Evolutionary conservation across 2,329 filamentous ascomycete species (phyloP), one percentile per base, ranked within the genome.

Genomic region (Aureobasidium melanogenum): DNA sequence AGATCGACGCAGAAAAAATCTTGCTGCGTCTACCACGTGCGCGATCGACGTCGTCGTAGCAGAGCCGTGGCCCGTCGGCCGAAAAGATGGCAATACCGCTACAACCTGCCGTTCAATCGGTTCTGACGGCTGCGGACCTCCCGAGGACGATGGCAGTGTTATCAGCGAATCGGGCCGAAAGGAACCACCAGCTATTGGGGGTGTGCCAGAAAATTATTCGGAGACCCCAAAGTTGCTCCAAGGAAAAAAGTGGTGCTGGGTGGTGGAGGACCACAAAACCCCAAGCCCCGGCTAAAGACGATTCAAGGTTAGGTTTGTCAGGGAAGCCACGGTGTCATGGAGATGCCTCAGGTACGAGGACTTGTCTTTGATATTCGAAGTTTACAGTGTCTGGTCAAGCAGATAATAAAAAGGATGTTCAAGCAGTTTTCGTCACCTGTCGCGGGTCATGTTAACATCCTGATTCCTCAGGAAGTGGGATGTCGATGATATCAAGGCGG

Each of bases 121-220:
- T 44, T 46, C 52, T n/a, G 52, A 39, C 50, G 50, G 50, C 34
- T 12, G 9, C 32, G 32, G 28, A 12, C 5, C 12, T 17, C 12
- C 46, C 28, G 46, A 28, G n/a, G 32, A n/a, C 15, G n/a, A 15
- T 10, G 19, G 32, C n/a, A 22, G 19, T 41, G 50, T 28, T 9
- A 41, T 28, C 15, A 41, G 28, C 44, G 26, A 58, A 58, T 58
- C 54, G 54, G 54, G 41, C 54, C 54, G 54, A 58, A 47, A n/a
- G 24, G 28, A 34, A 43, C n/a, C 24, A 51, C 19, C 32, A 22
- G 8, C 15, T 7, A 17, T 12, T 12, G 10, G 32, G 19, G 39
- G 26, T 14, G 43, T 46, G 43, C 41, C 54, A 58, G 54, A 47
- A 19, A 58, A 58, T 58, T 12, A 46, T 46, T 47, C 54, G 54